Evolutionary conservation across 129 eudicot genomes (phyloP).

Genomic region (Lactuca sativa): DNA sequence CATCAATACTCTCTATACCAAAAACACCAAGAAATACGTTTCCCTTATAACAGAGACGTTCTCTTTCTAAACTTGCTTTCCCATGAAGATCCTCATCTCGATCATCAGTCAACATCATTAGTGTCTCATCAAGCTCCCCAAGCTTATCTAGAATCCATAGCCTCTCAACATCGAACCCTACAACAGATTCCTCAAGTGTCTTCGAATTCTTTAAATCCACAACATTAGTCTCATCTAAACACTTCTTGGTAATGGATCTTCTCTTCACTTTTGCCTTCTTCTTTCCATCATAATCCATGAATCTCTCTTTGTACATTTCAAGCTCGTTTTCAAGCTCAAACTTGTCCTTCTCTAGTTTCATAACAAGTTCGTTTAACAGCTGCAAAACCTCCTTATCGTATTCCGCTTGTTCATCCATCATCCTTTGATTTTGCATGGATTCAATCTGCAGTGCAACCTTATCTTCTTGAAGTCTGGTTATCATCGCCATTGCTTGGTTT

Average conservation of each 20-base stretch:
- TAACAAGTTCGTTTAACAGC: slow-evolving; percentile 44
- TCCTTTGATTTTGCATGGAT: slow-evolving; percentile 43
- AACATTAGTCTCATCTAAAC: slow-evolving; percentile 16
- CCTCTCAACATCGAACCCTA: slow-evolving; percentile 41
- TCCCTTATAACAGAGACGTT: neutral
- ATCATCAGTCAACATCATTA: slow-evolving; percentile 28
- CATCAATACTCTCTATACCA: slow-evolving; percentile 11
- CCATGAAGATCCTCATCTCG: slow-evolving; percentile 17
- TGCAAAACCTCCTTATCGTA: slow-evolving; percentile 55
- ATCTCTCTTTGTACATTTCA: slow-evolving; percentile 38
- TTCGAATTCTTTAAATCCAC: slow-evolving; percentile 29
- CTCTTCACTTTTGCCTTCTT: slow-evolving; percentile 25
- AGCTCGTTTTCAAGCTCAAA: slow-evolving; percentile 47
- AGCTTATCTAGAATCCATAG: slow-evolving; percentile 48
- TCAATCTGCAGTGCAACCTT: slow-evolving; percentile 58
- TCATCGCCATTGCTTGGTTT: slow-evolving; percentile 55
- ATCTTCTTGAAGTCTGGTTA: slow-evolving; percentile 55
- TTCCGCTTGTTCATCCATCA: slow-evolving; percentile 67
- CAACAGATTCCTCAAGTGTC: slow-evolving; percentile 41
- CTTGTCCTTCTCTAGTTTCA: slow-evolving; percentile 53
- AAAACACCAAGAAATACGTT: slow-evolving; percentile 2
- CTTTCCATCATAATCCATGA: slow-evolving; percentile 22
- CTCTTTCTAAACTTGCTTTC: slow-evolving; percentile 18
- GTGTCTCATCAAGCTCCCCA: slow-evolving; percentile 39
- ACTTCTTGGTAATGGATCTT: slow-evolving; percentile 14